These are phyloP conservation scores for Euphrasia confusa DNA, from an alignment of 257 asterid species.

Conservation along the genomic window DNA sequence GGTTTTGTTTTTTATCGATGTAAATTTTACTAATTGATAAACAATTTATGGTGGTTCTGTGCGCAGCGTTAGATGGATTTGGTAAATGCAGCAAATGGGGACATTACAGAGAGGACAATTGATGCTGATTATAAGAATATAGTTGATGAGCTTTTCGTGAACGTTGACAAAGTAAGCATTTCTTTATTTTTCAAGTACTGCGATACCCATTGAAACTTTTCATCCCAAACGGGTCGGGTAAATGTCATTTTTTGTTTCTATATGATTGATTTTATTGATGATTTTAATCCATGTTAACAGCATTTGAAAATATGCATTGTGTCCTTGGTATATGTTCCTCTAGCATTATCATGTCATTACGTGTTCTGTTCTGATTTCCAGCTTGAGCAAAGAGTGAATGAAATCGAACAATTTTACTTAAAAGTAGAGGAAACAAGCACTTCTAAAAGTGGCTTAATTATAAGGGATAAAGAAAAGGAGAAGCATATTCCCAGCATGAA, in stretches of 20 bases:
- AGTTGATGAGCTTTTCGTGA: constrained; percentile 50
- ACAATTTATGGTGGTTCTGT: constrained; percentile 12
- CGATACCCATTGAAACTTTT: background rate
- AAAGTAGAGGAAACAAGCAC: constrained; percentile 38
- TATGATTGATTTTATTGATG: background rate
- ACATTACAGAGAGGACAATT: constrained; percentile 21
- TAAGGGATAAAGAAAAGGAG: constrained; percentile 63
- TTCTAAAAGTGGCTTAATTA: constrained; percentile 33
- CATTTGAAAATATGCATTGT: no score
- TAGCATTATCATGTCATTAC: constrained; percentile 6
- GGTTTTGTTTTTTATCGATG: background rate
- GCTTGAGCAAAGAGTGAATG: constrained; percentile 79
- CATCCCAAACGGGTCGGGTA: background rate
- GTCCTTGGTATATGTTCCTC: constrained; percentile 13
- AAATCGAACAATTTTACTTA: constrained; percentile 58
- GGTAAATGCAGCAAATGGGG: constrained; percentile 27
- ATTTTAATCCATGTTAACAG: background rate
- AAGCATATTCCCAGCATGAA: constrained; percentile 69
- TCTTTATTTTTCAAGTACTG: background rate
- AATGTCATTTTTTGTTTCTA: constrained; percentile 1
- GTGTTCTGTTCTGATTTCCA: constrained; percentile 28
- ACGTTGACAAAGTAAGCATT: constrained; percentile 53
- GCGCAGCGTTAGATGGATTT: constrained; percentile 33
- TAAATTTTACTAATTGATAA: background rate
- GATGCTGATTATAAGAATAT: constrained; percentile 39